Evolutionary conservation across 139 green algal genomes (phyloP), one percentile per base, ranked within the genome.

Genomic region (Trebouxia sp.): DNA sequence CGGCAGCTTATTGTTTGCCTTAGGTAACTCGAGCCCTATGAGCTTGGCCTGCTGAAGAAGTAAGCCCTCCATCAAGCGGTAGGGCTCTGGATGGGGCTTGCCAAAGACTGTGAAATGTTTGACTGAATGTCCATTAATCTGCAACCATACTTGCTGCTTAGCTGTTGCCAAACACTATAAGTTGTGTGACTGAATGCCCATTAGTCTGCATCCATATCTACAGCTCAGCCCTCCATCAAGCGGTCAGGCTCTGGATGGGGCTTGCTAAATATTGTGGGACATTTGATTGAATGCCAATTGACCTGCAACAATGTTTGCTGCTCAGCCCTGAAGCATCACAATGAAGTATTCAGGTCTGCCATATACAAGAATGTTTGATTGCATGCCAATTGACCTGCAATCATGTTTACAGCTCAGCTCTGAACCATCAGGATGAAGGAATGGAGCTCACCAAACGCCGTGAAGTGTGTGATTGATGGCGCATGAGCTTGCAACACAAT

Each of bases 81-180:
- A 94, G 1, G 87, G 90, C 70, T 88, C 85, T 2, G 83, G 56
- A n/a, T 93, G 86, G 22, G 91, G 91, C 77, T 95, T 95, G 50
- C 91, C 91, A 82, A 88, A 94, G 39, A 58, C 84, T n/a, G 79
- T 84, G 22, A 84, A 66, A 37, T 81, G 45, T 72, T 35, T 35
- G 37, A 72, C 43, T 2, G 62, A 5, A 17, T 9, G 75, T 65
- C 20, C 82, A 53, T 56, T 39, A 39, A 28, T 48, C 55, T 75
- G 45, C 42, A 30, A 24, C 7, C 74, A 58, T 43, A 56, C 8
- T 6, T 42, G 11, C 10, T 7, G n/a, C 39, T 20, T 9, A 69
- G 38, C 78, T n/a, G n/a, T n/a, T n/a, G n/a, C n/a, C n/a, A n/a
- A n/a, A n/a, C n/a, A n/a, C n/a, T n/a, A n/a, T n/a, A n/a, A n/a